Percentiles rank a stretch among this genome's conserved stretches.
phyloP scores from a whole-genome alignment of 805 yeast species.

The Metschnikowia shivogae region DNA sequence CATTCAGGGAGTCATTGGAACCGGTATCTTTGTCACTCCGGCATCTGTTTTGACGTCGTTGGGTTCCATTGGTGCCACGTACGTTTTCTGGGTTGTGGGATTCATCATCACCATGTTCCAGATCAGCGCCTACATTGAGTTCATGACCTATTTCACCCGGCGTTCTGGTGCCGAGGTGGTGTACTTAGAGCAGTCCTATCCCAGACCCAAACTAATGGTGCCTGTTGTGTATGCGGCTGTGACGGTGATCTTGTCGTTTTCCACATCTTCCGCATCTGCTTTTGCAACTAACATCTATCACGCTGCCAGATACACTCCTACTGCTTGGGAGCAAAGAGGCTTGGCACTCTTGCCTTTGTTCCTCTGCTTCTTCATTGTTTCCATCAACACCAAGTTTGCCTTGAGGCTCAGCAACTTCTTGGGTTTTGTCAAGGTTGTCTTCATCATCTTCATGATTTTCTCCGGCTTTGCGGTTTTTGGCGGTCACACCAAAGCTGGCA shows the following conservation, averaged over 20 bases:
- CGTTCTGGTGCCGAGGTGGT: slow-evolving; percentile 39
- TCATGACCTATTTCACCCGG: slow-evolving; percentile 33
- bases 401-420: slow-evolving; percentile 28
- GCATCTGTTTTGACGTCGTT: slow-evolving; percentile 49
- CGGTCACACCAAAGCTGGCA: slow-evolving; percentile 30
- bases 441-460: slow-evolving; percentile 29
- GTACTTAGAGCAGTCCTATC: slow-evolving; percentile 37
- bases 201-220: slow-evolving; percentile 30
- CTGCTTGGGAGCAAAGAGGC: slow-evolving; percentile 35
- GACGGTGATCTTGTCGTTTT: slow-evolving; percentile 32
- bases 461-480: slow-evolving; percentile 35
- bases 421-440: slow-evolving; percentile 34
- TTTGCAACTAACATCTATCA: slow-evolving; percentile 30
- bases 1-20: slow-evolving; percentile 68
- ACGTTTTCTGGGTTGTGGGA: slow-evolving; percentile 42
- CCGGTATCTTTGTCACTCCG: slow-evolving; percentile 74
- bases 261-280: slow-evolving; percentile 35
- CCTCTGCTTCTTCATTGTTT: slow-evolving; percentile 20
- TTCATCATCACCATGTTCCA: slow-evolving; percentile 36
- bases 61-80: slow-evolving; percentile 42
- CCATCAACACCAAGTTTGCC: slow-evolving; percentile 25
- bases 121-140: slow-evolving; percentile 38
- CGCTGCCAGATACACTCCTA: slow-evolving; percentile 28
- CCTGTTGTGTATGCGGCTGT: slow-evolving; percentile 39
- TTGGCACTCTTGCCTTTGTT: slow-evolving; percentile 31